phyloP scores from a whole-genome alignment of 2,329 filamentous ascomycete genomes.

The Proliferodiscus dingleyae region DNA sequence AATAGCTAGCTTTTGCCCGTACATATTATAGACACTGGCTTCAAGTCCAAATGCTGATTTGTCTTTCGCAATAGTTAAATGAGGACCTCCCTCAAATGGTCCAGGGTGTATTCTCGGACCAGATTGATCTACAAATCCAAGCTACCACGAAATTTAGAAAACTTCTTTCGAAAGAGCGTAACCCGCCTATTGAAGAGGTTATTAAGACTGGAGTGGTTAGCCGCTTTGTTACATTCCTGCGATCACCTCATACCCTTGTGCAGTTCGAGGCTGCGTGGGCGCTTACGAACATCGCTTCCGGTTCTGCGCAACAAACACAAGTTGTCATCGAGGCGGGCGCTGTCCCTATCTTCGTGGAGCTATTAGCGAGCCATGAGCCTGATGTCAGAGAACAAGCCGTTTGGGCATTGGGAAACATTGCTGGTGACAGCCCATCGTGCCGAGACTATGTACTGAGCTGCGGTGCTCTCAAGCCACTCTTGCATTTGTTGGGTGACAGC shows the following conservation, averaged over 20 bases:
- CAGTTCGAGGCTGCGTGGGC: slow-evolving; percentile 99
- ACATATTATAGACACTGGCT: slow-evolving; percentile 4
- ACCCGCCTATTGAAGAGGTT: slow-evolving; percentile 97
- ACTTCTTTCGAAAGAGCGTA: slow-evolving; percentile 95
- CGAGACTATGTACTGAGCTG: slow-evolving; percentile 92
- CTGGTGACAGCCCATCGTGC: slow-evolving; percentile 95
- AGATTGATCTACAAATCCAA: slow-evolving; percentile 96
- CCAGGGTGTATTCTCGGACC: slow-evolving; percentile 93
- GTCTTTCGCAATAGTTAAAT: slow-evolving; percentile 61
- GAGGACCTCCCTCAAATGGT: slow-evolving; percentile 99
- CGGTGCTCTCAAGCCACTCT: slow-evolving; percentile 84
- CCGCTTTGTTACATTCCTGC: slow-evolving; percentile 97
- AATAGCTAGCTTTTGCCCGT: slow-evolving; percentile 8
- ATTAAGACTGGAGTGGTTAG: slow-evolving; percentile 98
- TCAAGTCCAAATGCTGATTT: slow-evolving; percentile 18
- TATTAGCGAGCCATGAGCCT: slow-evolving; percentile 90
- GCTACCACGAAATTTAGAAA: slow-evolving; percentile 98
- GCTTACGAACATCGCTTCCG: slow-evolving; percentile 97
- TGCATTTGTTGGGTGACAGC: slow-evolving; percentile 89
- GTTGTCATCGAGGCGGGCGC: slow-evolving; percentile 98
- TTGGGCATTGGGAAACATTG: slow-evolving; percentile 98
- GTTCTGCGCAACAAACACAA: slow-evolving; percentile 94
- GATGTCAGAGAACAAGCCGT: slow-evolving; percentile 98
- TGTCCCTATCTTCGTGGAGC: slow-evolving; percentile 96
- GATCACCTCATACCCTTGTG: slow-evolving; percentile 94